Base-by-base conservation (phyloP, 163 green algal species). In the Chlorella variabilis region DNA sequence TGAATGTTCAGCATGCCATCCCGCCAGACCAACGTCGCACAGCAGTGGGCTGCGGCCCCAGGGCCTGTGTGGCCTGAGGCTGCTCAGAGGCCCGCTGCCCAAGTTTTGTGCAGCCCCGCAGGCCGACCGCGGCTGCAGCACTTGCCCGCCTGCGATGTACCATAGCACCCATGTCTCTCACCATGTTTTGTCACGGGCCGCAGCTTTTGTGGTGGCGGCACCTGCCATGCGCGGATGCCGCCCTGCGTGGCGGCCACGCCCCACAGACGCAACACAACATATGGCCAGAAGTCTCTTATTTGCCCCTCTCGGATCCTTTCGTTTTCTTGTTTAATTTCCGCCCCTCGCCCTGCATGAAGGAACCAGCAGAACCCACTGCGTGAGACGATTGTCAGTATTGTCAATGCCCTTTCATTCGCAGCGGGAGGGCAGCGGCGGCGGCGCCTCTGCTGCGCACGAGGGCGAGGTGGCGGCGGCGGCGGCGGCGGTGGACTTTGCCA, bases 391-490 rank as follows among this genome's bases (percentile, higher is more conserved):
- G n/a, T n/a, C n/a, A n/a, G n/a, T n/a, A n/a, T n/a, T n/a, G n/a
- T n/a, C n/a, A n/a, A n/a, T n/a, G n/a, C n/a, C n/a, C n/a, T 54
- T 54, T 54, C 45, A 15, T 54, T 54, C 15, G n/a, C n/a, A 94
- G 82, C 89, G 54, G n/a, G 73, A 81, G 42, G 61, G 90, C 45
- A 82, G 86, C 1, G 85, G 84, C 13, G 74, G 86, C 6, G 83
- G 63, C 23, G 67, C 82, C 17, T 62, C 78, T 15, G n/a, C n/a
- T n/a, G n/a, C n/a, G n/a, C n/a, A n/a, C n/a, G n/a, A n/a, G n/a
- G n/a, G n/a, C n/a, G n/a, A n/a, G n/a, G 74, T 69, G 23, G 81
- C 88, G 4, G 49, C 85, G 21, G 84, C 87, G 6, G 54, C 62
- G 20, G 87, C 83, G 6, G 59, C 82, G 25, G 73, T 87, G 25